These are phyloP conservation scores for Isabelozyma pseudorhagii DNA, from an alignment of 805 yeast genomes.

Conservation along the genomic window DNA sequence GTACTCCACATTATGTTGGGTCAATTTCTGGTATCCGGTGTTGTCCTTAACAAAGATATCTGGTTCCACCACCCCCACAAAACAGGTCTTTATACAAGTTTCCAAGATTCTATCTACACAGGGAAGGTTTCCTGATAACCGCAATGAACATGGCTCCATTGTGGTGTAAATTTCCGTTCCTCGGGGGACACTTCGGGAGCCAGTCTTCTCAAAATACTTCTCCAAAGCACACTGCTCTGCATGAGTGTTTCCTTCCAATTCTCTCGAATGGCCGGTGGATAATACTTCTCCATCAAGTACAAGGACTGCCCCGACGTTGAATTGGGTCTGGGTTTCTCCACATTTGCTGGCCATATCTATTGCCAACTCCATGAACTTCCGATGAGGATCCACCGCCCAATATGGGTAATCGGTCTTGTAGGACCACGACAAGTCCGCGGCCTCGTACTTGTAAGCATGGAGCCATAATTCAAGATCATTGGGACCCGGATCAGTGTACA, in stretches of 20 bases:
- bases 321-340: slow-evolving; percentile 79
- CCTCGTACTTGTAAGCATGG: slow-evolving; percentile 82
- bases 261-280: slow-evolving; percentile 87
- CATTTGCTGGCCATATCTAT: slow-evolving; percentile 76
- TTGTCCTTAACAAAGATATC: slow-evolving; percentile 82
- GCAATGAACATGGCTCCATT: slow-evolving; percentile 93
- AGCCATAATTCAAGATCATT: slow-evolving; percentile 86
- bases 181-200: slow-evolving; percentile 48
- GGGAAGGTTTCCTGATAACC: slow-evolving; percentile 87
- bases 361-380: slow-evolving; percentile 70
- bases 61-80: slow-evolving; percentile 92
- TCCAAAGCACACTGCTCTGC: slow-evolving; percentile 94
- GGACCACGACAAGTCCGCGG: slow-evolving; percentile 58
- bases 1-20: slow-evolving; percentile 61
- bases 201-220: slow-evolving; percentile 52
- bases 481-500: slow-evolving; percentile 86
- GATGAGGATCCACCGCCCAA: slow-evolving; percentile 70
- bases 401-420: slow-evolving; percentile 74
- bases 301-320: slow-evolving; percentile 89
- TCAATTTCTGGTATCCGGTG: slow-evolving; percentile 54
- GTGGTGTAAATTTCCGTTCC: slow-evolving; percentile 89
- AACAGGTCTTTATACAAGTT: slow-evolving; percentile 62
- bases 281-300: slow-evolving; percentile 59
- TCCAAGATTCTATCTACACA: slow-evolving; percentile 77
- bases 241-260: slow-evolving; percentile 91